phyloP scores from a whole-genome alignment of 139 green algal genomes.

The Chlamydomonas applanata region DNA sequence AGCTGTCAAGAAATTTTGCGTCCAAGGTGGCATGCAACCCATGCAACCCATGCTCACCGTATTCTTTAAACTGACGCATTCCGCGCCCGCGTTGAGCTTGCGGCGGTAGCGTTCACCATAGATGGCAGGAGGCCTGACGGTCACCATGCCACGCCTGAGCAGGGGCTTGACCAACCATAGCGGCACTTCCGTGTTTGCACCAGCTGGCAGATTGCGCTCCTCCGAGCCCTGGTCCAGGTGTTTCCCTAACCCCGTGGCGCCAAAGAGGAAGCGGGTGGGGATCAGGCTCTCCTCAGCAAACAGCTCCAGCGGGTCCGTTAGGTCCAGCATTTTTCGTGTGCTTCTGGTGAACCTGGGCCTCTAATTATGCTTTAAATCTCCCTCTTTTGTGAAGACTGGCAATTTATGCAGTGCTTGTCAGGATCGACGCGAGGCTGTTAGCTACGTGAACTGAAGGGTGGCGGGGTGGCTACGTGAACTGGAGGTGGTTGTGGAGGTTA shows the following conservation, averaged over 20 bases:
- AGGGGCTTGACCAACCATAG: slow-evolving; percentile 33
- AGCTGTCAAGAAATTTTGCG: neutral
- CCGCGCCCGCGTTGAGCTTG: slow-evolving; percentile 38
- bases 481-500: too few relatives aligned
- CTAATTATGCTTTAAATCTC: too few relatives aligned
- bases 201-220: slow-evolving; percentile 8
- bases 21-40: neutral
- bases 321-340: slow-evolving; percentile 23
- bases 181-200: neutral
- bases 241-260: slow-evolving; percentile 15
- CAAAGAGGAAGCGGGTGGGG: slow-evolving; percentile 20
- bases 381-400: too few relatives aligned
- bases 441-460: too few relatives aligned
- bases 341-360: too few relatives aligned
- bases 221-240: slow-evolving; percentile 24
- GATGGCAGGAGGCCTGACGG: slow-evolving; percentile 18
- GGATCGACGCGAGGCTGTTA: too few relatives aligned
- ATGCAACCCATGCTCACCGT: slow-evolving; percentile 4
- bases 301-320: slow-evolving; percentile 19
- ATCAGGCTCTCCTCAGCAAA: slow-evolving; percentile 35
- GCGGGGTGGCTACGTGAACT: too few relatives aligned
- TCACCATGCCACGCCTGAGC: slow-evolving; percentile 19
- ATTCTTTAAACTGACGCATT: slow-evolving; percentile 36
- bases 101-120: slow-evolving; percentile 38
- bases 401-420: too few relatives aligned